Evolutionary conservation across 1,284 basidiomycete species (phyloP), one percentile per base, ranked within the genome.

Genomic region (Rhizopogon parksii): DNA sequence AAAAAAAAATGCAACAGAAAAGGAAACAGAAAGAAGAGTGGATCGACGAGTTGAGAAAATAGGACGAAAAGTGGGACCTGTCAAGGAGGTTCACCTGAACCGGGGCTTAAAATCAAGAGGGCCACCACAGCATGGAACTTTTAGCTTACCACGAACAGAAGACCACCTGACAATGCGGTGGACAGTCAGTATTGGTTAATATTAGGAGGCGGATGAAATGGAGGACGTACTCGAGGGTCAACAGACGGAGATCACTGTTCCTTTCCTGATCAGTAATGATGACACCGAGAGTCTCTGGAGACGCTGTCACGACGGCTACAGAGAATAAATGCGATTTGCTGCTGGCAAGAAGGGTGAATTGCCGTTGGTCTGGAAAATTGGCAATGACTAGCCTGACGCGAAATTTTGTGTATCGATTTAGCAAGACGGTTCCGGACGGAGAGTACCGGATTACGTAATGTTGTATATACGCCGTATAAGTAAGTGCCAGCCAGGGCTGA

Each of bases 61-160:
- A 51, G 52, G 45, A 50, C 50, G 55, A 53, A 32, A 56, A 50
- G 55, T 64, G 59, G 60, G 70, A 69, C 72, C 64, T 79, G 79
- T 85, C 75, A 87, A 71, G 87, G 85, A 70, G 86, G 86, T 80
- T 88, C 84, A 64, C 87, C 86, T 88, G 56, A 27, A 57, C 55
- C 51, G 50, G 45, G 45, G 55, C 40, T 50, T 66, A 57, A 66
- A 59, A 50, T 40, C 53, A 49, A 50, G 52, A 21, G 36, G 37
- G 42, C 36, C 36, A 36, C 25, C 39, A 8, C n/a, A 51, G 45
- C 45, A 54, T 54, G 49, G 53, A 52, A 15, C 43, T 50, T 53
- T 53, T 54, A 40, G 68, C 77, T 49, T 57, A 86, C 86, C 87
- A 78, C 85, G 76, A 62, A 88, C 79, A 55, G 81, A 83, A 68